These are phyloP conservation scores for Passiflora organensis DNA, from an alignment of 345 rosid genomes.

Conservation along the genomic window DNA sequence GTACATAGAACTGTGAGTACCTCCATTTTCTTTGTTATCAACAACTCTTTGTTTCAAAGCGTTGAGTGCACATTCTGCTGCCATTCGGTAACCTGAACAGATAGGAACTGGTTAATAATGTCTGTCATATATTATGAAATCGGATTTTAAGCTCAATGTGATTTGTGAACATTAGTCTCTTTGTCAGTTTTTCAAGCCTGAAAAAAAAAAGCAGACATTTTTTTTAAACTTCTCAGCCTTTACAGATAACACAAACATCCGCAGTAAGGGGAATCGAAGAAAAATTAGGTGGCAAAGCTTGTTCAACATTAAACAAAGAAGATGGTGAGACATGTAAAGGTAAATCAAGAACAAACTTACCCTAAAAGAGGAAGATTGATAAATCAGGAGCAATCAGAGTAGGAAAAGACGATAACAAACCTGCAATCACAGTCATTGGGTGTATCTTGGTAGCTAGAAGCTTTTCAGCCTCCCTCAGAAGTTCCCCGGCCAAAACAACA, in stretches of 20 bases:
- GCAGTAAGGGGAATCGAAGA: too few relatives aligned
- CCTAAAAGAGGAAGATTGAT: too few relatives aligned
- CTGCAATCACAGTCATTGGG: conserved; percentile 94
- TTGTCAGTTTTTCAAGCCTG: too few relatives aligned
- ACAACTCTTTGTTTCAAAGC: conserved; percentile 61
- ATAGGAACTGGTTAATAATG: neutral
- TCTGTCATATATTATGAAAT: neutral
- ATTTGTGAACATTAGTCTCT: neutral
- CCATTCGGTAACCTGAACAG: conserved; percentile 82
- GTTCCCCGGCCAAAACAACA: conserved; percentile 96
- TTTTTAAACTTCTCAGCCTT: too few relatives aligned
- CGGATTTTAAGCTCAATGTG: neutral
- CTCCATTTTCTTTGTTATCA: conserved; percentile 80
- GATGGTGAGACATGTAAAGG: neutral
- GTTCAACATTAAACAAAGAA: too few relatives aligned
- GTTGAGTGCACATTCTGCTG: conserved; percentile 83
- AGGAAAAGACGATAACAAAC: conserved; percentile 24
- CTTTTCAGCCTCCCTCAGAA: conserved; percentile 93
- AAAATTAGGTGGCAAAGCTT: too few relatives aligned
- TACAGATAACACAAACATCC: too few relatives aligned
- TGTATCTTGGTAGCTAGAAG: conserved; percentile 85
- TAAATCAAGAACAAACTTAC: neutral
- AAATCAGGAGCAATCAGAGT: neutral
- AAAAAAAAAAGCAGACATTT: neutral
- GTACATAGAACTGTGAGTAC: conserved; percentile 20